Conservation (phyloP, 73 alveolate genomes). For the Urostyla sp. region DNA sequence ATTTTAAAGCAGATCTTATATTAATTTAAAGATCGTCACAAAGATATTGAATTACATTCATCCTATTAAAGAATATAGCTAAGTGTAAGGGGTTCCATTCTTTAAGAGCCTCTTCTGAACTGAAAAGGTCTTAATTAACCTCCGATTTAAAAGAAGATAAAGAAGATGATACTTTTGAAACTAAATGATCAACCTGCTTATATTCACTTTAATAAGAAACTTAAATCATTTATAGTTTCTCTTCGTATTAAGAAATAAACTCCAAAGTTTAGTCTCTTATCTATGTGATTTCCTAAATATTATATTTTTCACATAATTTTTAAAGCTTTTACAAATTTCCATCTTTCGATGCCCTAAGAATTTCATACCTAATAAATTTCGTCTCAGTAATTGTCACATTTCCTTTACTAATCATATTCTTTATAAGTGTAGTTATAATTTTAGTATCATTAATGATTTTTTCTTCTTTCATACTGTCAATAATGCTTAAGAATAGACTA, state of each 20-base stretch:
- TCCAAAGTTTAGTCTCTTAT: constrained; percentile 6
- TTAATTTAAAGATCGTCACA: constrained; percentile 13
- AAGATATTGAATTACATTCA: background rate
- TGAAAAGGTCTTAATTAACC: too few relatives aligned
- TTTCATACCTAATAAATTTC: constrained; percentile 10
- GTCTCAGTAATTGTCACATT: constrained; percentile 7
- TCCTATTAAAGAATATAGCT: constrained; percentile 26
- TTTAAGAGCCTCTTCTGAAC: constrained; percentile 16
- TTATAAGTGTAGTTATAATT: background rate
- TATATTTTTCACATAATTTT: constrained; percentile 12
- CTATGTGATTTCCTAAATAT: background rate
- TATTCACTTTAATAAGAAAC: background rate
- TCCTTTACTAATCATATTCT: constrained; percentile 12
- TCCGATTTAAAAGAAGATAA: too few relatives aligned
- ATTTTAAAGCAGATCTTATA: background rate
- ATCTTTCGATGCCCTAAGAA: background rate
- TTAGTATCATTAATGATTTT: background rate
- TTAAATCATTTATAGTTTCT: background rate
- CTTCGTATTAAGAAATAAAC: background rate
- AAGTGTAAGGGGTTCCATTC: constrained; percentile 47
- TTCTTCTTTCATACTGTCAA: constrained; percentile 30
- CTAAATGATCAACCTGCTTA: background rate
- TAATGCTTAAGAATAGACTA: constrained; percentile 15
- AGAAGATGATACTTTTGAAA: background rate
- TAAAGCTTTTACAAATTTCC: constrained; percentile 9